Base-by-base conservation (phyloP, 129 eudicot genomes). In the Solidago caesia region DNA sequence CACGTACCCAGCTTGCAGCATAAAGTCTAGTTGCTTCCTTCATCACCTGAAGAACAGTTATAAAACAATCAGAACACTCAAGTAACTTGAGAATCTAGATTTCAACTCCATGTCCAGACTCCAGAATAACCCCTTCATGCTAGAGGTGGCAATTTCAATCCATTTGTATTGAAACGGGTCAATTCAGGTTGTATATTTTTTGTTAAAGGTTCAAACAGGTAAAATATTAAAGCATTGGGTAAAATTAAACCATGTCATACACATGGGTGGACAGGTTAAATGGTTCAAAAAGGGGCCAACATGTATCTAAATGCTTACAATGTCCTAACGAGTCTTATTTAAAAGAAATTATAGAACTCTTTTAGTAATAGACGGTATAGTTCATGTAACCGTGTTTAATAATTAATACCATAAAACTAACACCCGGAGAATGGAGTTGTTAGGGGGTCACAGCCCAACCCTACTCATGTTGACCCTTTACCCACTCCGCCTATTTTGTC, bases 1-100 rank as follows among this genome's bases (percentile, higher is more conserved):
- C 97, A 71, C 92, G 82, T 39, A 91, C 97, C 96, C 97, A 91
- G 63, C 96, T 88, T 33, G 90, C 92, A 39, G 86, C 90, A 66
- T 91, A 91, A 41, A 90, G 92, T 71, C 91, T 87, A 26, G 89
- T 86, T 26, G 97, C 92, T 83, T 90, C 91, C 87, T 88, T 88
- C 60, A 93, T 21, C 48, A 93, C 97, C 98, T 92, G 69, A 63
- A 39, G 21, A 67, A 64, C 43, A 51, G 33, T 62, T 4, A 72
- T 5, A 8, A n/a, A 65, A 82, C 39, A 77, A 51, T 58, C 7
- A 72, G 58, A 12, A 45, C 25, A 57, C 58, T 12, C 74, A 21
- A 55, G 4, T 53, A 63, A 45, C 21, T 42, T 43, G 7, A 44
- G n/a, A 72, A 44, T 57, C 52, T 6, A 71, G 6, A 56, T 57